These are phyloP conservation scores for Hortaea sp. DNA, from an alignment of 2,329 filamentous ascomycete species.

Conservation along the genomic window DNA sequence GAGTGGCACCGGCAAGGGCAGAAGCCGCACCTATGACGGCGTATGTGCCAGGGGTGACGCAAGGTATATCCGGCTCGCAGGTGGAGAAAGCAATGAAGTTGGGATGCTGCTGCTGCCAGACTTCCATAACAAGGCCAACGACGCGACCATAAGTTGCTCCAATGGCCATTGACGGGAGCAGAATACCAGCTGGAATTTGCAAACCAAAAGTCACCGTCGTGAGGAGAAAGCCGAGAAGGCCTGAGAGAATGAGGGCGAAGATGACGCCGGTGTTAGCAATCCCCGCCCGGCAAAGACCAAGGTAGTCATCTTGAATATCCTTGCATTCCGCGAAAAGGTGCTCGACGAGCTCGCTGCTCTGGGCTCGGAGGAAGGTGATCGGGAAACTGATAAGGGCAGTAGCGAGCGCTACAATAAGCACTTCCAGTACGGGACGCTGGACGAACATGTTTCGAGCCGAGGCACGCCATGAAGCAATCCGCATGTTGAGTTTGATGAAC, in stretches of 20 bases:
- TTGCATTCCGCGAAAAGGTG: constrained; percentile 87
- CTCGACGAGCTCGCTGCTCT: constrained; percentile 83
- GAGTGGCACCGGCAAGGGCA: constrained; percentile 83
- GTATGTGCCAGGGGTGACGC: constrained; percentile 89
- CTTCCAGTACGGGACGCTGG: constrained; percentile 63
- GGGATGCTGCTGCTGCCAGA: constrained; percentile 72
- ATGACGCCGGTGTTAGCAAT: constrained; percentile 74
- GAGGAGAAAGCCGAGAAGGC: constrained; percentile 74
- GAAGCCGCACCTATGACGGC: constrained; percentile 93
- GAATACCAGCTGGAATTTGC: constrained; percentile 88
- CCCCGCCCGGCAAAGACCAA: constrained; percentile 82
- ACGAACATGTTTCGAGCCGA: constrained; percentile 52
- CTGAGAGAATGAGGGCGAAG: constrained; percentile 70
- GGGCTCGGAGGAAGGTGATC: constrained; percentile 90
- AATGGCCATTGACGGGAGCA: constrained; percentile 91
- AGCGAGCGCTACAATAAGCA: constrained; percentile 65
- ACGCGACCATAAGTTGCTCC: constrained; percentile 84
- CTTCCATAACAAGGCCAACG: constrained; percentile 78
- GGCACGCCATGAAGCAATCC: constrained; percentile 70
- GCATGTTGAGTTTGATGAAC: constrained; percentile 92
- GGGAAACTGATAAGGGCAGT: constrained; percentile 90
- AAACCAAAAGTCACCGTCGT: constrained; percentile 85
- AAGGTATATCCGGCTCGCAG: constrained; percentile 74
- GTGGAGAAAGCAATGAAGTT: constrained; percentile 65
- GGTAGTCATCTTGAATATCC: constrained; percentile 69